Percentiles rank a stretch among this genome's conserved stretches.
phyloP scores from a whole-genome alignment of 2,329 filamentous ascomycete species.

The Zalaria sp. region DNA sequence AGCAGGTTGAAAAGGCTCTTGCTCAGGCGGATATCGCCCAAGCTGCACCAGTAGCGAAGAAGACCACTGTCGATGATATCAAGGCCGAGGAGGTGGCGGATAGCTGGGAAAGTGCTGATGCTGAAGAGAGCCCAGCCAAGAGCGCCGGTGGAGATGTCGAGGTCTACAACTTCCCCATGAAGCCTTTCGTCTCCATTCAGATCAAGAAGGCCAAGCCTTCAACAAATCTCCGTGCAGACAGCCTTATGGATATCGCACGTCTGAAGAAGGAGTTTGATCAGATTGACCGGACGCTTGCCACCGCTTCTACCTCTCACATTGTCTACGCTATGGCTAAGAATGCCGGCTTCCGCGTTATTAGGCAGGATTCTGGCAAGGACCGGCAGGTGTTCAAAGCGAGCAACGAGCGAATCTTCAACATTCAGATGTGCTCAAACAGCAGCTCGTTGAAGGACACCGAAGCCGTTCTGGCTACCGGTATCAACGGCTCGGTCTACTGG shows the following conservation, averaged over 20 bases:
- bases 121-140: slow-evolving; percentile 53
- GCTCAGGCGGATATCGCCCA: slow-evolving; percentile 32
- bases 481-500: slow-evolving; percentile 97
- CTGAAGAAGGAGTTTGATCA: slow-evolving; percentile 98
- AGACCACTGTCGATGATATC: slow-evolving; percentile 39
- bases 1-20: slow-evolving; percentile 52
- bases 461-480: slow-evolving; percentile 78
- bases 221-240: slow-evolving; percentile 59
- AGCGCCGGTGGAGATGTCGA: slow-evolving; percentile 48
- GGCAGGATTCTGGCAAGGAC: slow-evolving; percentile 84
- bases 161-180: slow-evolving; percentile 94
- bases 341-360: slow-evolving; percentile 81
- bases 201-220: slow-evolving; percentile 44
- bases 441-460: slow-evolving; percentile 49
- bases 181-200: slow-evolving; percentile 83
- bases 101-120: slow-evolving; percentile 80
- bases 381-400: slow-evolving; percentile 84
- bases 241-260: slow-evolving; percentile 82
- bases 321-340: slow-evolving; percentile 89
- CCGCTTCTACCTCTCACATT: slow-evolving; percentile 82
- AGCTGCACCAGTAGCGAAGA: slow-evolving; percentile 18
- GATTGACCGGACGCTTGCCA: slow-evolving; percentile 83
- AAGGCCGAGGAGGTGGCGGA: slow-evolving; percentile 52
- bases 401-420: slow-evolving; percentile 88
- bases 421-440: slow-evolving; percentile 62